Evolutionary conservation across 805 yeast species (phyloP).

Genomic region (Wickerhamiella dianesei): DNA sequence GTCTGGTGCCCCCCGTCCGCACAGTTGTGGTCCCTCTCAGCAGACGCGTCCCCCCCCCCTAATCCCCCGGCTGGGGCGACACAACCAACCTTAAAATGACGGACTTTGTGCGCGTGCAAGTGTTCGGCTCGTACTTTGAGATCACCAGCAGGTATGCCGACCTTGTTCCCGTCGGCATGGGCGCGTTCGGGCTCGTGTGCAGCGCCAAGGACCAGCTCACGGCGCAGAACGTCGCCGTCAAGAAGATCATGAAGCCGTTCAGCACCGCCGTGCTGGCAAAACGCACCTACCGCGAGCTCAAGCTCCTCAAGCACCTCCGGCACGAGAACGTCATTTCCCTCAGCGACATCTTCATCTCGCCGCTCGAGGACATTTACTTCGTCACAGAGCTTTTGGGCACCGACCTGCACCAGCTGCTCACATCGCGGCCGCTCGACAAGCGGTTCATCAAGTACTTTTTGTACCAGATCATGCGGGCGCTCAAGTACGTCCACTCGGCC

Average conservation of each 20-base stretch:
- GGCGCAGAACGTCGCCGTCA: conserved; percentile 87
- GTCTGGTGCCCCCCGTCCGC: too few species aligned
- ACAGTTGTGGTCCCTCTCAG: too few species aligned
- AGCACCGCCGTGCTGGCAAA: conserved; percentile 89
- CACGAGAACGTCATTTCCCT: conserved; percentile 90
- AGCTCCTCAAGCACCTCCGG: conserved; percentile 78
- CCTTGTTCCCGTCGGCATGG: conserved; percentile 97
- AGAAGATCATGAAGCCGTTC: conserved; percentile 95
- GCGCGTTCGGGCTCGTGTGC: conserved; percentile 96
- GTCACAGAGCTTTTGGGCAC: conserved; percentile 97
- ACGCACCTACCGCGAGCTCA: conserved; percentile 91
- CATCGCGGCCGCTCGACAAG: conserved; percentile 86
- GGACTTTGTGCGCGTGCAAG: conserved; percentile 21
- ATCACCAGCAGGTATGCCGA: conserved; percentile 47
- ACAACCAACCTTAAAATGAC: conserved; percentile 9
- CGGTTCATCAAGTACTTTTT: conserved; percentile 95
- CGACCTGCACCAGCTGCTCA: conserved; percentile 79
- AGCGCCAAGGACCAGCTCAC: conserved; percentile 89
- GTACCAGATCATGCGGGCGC: conserved; percentile 79
- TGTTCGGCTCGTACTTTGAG: conserved; percentile 20
- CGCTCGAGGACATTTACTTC: conserved; percentile 86
- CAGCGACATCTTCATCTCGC: conserved; percentile 87
- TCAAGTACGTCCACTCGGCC: conserved; percentile 82
- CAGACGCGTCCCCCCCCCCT: too few species aligned
- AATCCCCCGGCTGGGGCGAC: neutral